These are phyloP conservation scores for Filobasidium floriforme DNA, from an alignment of 768 basidiomycete genomes.

Conservation along the genomic window DNA sequence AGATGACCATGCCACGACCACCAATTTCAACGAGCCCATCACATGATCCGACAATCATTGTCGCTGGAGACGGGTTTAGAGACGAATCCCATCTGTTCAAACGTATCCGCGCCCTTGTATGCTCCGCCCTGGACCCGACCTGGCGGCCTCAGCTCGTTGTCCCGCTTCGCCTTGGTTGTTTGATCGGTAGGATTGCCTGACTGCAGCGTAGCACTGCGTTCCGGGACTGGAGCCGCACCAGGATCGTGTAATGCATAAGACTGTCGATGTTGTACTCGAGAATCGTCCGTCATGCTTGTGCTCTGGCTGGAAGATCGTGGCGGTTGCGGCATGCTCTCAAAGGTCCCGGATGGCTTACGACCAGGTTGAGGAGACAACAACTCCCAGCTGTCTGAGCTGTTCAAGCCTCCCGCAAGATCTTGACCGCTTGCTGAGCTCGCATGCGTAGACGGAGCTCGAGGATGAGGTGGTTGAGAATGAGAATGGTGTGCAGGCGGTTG, in stretches of 20 bases:
- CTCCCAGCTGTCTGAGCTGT: too few species aligned
- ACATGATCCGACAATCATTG: conserved; percentile 85
- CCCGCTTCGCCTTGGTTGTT: not conserved
- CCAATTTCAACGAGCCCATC: not conserved
- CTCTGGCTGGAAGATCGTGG: not conserved
- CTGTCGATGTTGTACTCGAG: not conserved
- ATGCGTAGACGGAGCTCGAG: not conserved
- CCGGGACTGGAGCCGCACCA: not conserved
- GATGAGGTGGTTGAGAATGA: not conserved
- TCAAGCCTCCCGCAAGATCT: too few species aligned
- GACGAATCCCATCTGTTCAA: conserved; percentile 88
- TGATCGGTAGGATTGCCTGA: not conserved
- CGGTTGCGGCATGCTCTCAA: not conserved
- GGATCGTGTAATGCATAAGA: conserved; percentile 4
- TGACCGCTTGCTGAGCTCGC: not conserved
- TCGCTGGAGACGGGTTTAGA: conserved; percentile 63
- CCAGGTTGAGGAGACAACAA: too few species aligned
- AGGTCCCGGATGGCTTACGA: too few species aligned
- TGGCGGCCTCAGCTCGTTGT: not conserved
- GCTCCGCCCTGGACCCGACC: conserved; percentile 21
- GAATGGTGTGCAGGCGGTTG: not conserved
- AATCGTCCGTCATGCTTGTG: not conserved
- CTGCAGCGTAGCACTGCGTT: not conserved
- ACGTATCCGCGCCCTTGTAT: conserved; percentile 59
- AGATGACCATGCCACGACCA: not conserved